These are phyloP conservation scores for Lactifluus echinatus DNA, from an alignment of 768 basidiomycete species.

Conservation along the genomic window DNA sequence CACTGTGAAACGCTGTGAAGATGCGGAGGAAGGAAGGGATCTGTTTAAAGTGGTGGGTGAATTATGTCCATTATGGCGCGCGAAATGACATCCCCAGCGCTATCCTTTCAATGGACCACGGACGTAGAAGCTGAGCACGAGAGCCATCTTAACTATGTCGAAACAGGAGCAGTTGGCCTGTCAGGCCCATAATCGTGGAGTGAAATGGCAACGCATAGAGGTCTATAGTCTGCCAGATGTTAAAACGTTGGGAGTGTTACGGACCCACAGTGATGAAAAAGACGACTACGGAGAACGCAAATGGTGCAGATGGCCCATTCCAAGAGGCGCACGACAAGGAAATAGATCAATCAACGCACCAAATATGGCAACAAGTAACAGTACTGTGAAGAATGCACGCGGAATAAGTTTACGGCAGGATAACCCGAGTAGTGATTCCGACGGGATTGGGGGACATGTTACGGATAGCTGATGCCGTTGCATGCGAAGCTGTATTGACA, in stretches of 20 bases:
- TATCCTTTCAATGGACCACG: neutral
- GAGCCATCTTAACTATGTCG: constrained; percentile 57
- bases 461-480: too few species aligned
- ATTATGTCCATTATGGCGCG: too few species aligned
- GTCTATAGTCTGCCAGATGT: constrained; percentile 55
- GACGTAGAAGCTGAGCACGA: constrained; percentile 33
- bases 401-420: too few species aligned
- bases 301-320: constrained; percentile 73
- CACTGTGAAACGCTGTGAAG: too few species aligned
- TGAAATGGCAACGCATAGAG: constrained; percentile 89
- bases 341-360: constrained; percentile 71
- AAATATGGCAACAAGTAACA: constrained; percentile 71
- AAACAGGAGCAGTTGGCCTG: constrained; percentile 79
- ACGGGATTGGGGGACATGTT: too few species aligned
- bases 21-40: too few species aligned
- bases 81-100: neutral
- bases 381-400: too few species aligned
- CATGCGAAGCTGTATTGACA: too few species aligned
- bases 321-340: constrained; percentile 50
- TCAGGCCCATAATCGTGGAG: constrained; percentile 78
- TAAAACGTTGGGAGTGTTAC: neutral
- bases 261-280: constrained; percentile 70
- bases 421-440: too few species aligned
- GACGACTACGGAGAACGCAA: constrained; percentile 61
- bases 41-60: too few species aligned